Base-by-base conservation (phyloP, 164 flowering plant species). In the Santalum album region DNA sequence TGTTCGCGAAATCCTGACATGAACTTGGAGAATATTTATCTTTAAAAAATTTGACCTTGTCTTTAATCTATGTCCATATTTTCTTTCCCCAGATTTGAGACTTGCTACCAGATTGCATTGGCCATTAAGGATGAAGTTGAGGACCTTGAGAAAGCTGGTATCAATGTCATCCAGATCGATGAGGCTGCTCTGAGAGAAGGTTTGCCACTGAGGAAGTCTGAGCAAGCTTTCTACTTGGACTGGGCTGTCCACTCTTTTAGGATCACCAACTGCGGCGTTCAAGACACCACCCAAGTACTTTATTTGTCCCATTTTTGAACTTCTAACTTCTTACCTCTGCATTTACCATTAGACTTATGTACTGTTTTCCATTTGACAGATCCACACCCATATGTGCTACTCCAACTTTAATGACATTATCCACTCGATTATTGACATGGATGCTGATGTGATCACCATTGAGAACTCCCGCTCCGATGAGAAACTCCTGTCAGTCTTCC, bases 381-480 rank as follows among this genome's bases (percentile, higher is more conserved):
- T 77, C 58, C 80, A 77, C 71, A 80, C 86, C 12, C 86, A 80
- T 77, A 80, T 78, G 81, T 80, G 86, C 76, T 80, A 80, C 65
- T 80, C 83, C 44, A 64, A n/a, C n/a, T n/a, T n/a, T n/a, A n/a
- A n/a, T n/a, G n/a, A n/a, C n/a, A n/a, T n/a, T n/a, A n/a, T n/a
- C n/a, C n/a, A n/a, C n/a, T n/a, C n/a, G n/a, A n/a, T n/a, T n/a
- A n/a, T n/a, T n/a, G n/a, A n/a, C n/a, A n/a, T n/a, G n/a, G n/a
- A n/a, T n/a, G n/a, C n/a, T n/a, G n/a, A n/a, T n/a, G n/a, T n/a
- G n/a, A n/a, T n/a, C n/a, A n/a, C n/a, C n/a, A n/a, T n/a, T n/a
- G n/a, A n/a, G n/a, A n/a, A n/a, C n/a, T n/a, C n/a, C n/a, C n/a
- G n/a, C n/a, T n/a, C n/a, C n/a, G n/a, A n/a, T n/a, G n/a, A n/a